Evolutionary conservation across 2,329 filamentous ascomycete genomes (phyloP), one percentile per base, ranked within the genome.

Genomic region (Diplodia sapinea): DNA sequence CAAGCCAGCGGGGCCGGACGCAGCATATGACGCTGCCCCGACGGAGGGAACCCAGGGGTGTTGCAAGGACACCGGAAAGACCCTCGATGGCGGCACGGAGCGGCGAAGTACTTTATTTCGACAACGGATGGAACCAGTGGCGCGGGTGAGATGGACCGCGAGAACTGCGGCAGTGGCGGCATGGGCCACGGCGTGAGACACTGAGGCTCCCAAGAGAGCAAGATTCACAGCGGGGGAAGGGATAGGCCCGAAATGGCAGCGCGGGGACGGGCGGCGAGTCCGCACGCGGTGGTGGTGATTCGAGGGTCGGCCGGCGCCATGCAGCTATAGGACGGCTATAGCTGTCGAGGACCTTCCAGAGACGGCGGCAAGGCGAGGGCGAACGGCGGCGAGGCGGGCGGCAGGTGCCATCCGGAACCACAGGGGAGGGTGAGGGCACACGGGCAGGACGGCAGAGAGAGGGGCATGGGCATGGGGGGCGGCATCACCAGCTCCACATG

Each of bases 401-500:
- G 56, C 31, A 61, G 40, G 23, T 31, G 38, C 38, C 26, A 49
- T 29, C 17, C 15, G 38, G 3, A 26, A 23, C 20, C 40, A 33
- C 12, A 31, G 47, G 15, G 47, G 33, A 29, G 31, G n/a, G 26
- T 4, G 26, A 26, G 26, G 26, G 26, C 26, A 26, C 26, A 26
- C 26, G 26, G 26, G 26, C 6, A 20, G 47, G n/a, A 26, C 26
- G 50, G 50, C 59, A 38, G n/a, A 36, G 33, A 56, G 54, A 23
- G 54, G 36, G 51, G 51, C 23, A 26, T 36, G 55, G 55, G 55
- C 33, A n/a, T n/a, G 17, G 52, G 55, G 50, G 54, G 54, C n/a
- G 31, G 54, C 54, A 56, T 38, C 55, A 59, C 7, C 55, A 31
- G 59, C 59, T 63, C 59, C 59, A 63, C 59, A 63, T 63, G 59